phyloP scores from a whole-genome alignment of 2,329 filamentous ascomycete genomes.

The Atkinsonella texensis region DNA sequence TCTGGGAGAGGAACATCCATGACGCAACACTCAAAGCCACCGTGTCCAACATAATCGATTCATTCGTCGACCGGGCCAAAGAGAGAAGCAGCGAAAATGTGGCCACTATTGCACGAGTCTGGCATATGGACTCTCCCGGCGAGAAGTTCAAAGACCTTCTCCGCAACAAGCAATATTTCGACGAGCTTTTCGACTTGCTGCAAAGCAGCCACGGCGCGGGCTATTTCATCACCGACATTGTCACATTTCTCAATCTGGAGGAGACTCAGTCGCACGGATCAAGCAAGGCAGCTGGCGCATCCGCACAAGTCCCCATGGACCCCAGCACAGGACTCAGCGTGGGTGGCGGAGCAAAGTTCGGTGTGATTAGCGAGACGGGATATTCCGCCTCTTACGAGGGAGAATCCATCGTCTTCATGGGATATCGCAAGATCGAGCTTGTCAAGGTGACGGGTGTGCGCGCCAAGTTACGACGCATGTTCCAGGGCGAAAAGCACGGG shows the following conservation, averaged over 20 bases:
- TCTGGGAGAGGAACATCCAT: slow-evolving; percentile 16
- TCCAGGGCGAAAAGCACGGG: slow-evolving; percentile 32
- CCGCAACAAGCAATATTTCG: slow-evolving; percentile 14
- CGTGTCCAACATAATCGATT: slow-evolving; percentile 15
- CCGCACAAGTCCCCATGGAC: slow-evolving; percentile 11
- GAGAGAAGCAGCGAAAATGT: slow-evolving; percentile 10
- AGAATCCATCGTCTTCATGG: slow-evolving; percentile 18
- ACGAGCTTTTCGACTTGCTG: slow-evolving; percentile 17
- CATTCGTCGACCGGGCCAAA: slow-evolving; percentile 14
- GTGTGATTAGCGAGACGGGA: slow-evolving; percentile 13
- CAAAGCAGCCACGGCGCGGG: slow-evolving; percentile 12
- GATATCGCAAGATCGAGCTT: slow-evolving; percentile 15
- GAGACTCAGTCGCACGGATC: slow-evolving; percentile 9
- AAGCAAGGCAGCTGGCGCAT: slow-evolving; percentile 8
- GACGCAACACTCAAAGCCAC: slow-evolving; percentile 14
- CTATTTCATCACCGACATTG: slow-evolving; percentile 18
- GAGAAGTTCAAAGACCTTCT: slow-evolving; percentile 19
- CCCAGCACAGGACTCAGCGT: slow-evolving; percentile 11
- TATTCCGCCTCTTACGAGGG: slow-evolving; percentile 14
- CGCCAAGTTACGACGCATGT: slow-evolving; percentile 20
- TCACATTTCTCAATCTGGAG: slow-evolving; percentile 16
- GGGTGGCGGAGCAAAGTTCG: slow-evolving; percentile 9
- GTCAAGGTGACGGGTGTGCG: slow-evolving; percentile 16
- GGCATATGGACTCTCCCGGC: slow-evolving; percentile 19
- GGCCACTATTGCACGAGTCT: slow-evolving; percentile 17